Evolutionary conservation across 345 rosid genomes (phyloP).

Genomic region (Citrus mangshanensis): DNA sequence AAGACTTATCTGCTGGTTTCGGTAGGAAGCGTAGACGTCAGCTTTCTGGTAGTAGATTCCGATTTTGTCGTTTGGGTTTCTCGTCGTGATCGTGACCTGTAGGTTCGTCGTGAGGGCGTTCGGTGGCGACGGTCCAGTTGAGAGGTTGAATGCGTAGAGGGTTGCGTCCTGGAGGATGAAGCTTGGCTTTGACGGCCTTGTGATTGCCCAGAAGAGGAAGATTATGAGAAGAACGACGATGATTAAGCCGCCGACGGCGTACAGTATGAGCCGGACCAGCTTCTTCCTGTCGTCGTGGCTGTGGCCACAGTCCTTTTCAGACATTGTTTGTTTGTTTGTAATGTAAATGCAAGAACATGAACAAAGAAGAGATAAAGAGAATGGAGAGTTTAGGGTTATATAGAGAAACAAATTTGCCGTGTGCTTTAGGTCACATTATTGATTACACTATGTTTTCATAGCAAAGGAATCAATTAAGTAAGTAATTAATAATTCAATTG

Average conservation of each 20-base stretch:
- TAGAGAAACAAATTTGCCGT: not conserved
- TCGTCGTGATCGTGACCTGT: slow-evolving; percentile 60
- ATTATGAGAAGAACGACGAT: slow-evolving; percentile 29
- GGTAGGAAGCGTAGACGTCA: slow-evolving; percentile 55
- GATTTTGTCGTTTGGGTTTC: slow-evolving; percentile 61
- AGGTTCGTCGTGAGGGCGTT: slow-evolving; percentile 39
- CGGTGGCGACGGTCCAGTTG: slow-evolving; percentile 24
- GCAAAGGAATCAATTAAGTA: no score
- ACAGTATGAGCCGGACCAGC: slow-evolving; percentile 17
- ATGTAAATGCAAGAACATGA: no score
- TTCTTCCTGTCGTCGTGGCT: slow-evolving; percentile 17
- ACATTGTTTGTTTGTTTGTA: slow-evolving; percentile 19
- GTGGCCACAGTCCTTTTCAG: slow-evolving; percentile 34
- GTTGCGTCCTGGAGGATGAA: slow-evolving; percentile 70
- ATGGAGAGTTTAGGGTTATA: no score
- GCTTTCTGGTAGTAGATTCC: slow-evolving; percentile 58
- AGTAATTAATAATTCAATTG: no score
- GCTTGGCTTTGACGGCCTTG: slow-evolving; percentile 60
- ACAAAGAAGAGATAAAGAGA: no score
- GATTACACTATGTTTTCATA: no score
- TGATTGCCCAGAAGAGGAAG: slow-evolving; percentile 50
- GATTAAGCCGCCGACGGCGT: slow-evolving; percentile 14
- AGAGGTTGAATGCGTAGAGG: slow-evolving; percentile 47
- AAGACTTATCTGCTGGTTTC: slow-evolving; percentile 66
- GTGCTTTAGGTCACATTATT: no score